Base-by-base conservation (phyloP, 139 green algal genomes). In the Zygnema cylindricum region DNA sequence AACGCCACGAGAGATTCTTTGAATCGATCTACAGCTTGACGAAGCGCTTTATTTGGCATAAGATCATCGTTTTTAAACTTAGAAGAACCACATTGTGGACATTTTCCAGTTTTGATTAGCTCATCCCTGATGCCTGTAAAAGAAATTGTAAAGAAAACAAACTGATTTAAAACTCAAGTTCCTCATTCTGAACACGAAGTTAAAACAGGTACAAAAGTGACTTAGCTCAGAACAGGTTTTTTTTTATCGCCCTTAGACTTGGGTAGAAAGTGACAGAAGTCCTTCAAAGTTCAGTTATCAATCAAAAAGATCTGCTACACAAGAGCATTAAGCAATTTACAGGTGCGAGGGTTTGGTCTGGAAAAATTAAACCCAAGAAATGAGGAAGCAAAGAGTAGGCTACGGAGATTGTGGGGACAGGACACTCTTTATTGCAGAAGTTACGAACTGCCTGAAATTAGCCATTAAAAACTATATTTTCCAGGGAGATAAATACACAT, bases 11-110 rank as follows among this genome's bases (percentile, higher is more conserved):
- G 54, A 32, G 73, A 49, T 1, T 89, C 84, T 2, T 77, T 85
- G 21, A 90, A 93, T 40, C 79, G 21, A 7, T 93, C 88, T 42
- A 93, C 76, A 23, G 89, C 90, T 57, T 93, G 93, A 21, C 90
- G 57, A 38, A 93, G 89, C 1, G 38, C 54, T 25, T 84, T 88
- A 35, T 93, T 93, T 30, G 90, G 90, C n/a, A 93, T 78, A 1
- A 93, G 82, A 54, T 90, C 63, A 55, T 93, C 90, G 22, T 91
- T 92, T 1, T 43, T 69, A 32, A 77, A 71, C 32, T 92, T 89
- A 23, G 16, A 86, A 11, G 69, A 57, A 43, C 63, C 81, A 43
- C 90, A 93, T 32, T 91, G 43, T 43, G 90, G 90, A 81, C 90
- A 93, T n/a, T 69, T 88, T 16, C 86, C 86, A n/a, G 88, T 88